These are phyloP conservation scores for Taphrina deformans DNA, from an alignment of 1,139 yeast genomes.

Conservation along the genomic window DNA sequence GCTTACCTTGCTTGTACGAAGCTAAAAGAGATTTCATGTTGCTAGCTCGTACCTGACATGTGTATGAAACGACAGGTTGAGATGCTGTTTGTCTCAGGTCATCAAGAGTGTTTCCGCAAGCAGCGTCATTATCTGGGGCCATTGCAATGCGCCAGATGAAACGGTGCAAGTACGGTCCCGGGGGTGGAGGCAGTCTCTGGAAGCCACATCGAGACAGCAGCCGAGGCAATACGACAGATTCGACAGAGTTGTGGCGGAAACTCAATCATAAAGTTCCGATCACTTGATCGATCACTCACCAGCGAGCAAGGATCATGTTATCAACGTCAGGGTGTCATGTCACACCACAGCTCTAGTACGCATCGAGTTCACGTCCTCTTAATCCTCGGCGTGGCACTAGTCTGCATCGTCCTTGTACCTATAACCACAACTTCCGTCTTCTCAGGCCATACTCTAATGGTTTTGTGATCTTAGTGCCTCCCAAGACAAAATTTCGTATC, in stretches of 20 bases:
- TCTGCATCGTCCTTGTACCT: too few relatives aligned
- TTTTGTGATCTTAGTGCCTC: too few relatives aligned
- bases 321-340: too few relatives aligned
- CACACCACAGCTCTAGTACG: too few relatives aligned
- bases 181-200: too few relatives aligned
- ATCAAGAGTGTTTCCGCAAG: neutral
- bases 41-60: neutral
- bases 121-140: neutral
- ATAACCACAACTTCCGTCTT: too few relatives aligned
- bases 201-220: neutral
- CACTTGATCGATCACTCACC: neutral
- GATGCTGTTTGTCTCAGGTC: neutral
- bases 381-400: too few relatives aligned
- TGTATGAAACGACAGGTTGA: neutral
- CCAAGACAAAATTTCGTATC: too few relatives aligned
- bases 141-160: neutral
- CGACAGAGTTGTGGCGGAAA: neutral
- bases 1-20: constrained; percentile 22
- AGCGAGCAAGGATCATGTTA: too few relatives aligned
- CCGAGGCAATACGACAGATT: neutral
- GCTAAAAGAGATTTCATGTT: constrained; percentile 17
- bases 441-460: too few relatives aligned
- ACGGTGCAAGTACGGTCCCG: too few relatives aligned
- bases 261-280: neutral
- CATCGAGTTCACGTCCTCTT: too few relatives aligned